Base-by-base conservation (phyloP, 169 alveolate species). In the Plasmodium sp. region DNA sequence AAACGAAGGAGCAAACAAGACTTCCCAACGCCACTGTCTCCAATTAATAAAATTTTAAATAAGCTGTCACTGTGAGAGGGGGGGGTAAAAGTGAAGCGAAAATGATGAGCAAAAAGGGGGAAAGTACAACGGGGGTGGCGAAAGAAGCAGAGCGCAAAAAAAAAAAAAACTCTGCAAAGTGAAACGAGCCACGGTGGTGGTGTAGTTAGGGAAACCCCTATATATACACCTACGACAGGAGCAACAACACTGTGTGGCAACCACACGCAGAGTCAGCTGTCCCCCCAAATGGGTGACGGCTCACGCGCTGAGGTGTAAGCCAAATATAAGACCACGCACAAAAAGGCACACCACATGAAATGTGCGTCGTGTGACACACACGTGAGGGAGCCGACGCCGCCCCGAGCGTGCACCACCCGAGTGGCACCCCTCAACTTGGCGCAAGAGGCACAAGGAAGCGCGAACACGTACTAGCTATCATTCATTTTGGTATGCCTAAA, bases 11-110 rank as follows among this genome's bases (percentile, higher is more conserved):
- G 97, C 92, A 99, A 96, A 81, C 99, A 98, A 12, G 99, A 98
- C 95, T 99, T 99, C 39, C 99, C 99, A 27, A 98, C 99, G 75
- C 99, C 99, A 54, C 99, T 98, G 88, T 99, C 99, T n/a, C 99
- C 99, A 81, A 99, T 98, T 83, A 99, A 95, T 71, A 99, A 97
- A 71, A 99, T 96, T 96, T 99, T 99, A 96, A 99, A 98, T 84
- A 99, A 96, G 93, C 98, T 97, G 95, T 99, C 99, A 97, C 97
- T 96, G 92, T 27, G 67, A 51, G 33, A 3, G 86, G 62, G 41
- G 71, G 75, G 22, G 27, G 83, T n/a, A 56, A 34, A 83, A 7
- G 84, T 9, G 45, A 39, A 80, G 83, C 54, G 2, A 39, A 62
- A 18, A 31, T 84, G 31, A 81, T 51, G 67, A 48, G 34, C 3